Evolutionary conservation across 805 yeast genomes (phyloP).

Genomic region (Kluyveromyces aestuarii): DNA sequence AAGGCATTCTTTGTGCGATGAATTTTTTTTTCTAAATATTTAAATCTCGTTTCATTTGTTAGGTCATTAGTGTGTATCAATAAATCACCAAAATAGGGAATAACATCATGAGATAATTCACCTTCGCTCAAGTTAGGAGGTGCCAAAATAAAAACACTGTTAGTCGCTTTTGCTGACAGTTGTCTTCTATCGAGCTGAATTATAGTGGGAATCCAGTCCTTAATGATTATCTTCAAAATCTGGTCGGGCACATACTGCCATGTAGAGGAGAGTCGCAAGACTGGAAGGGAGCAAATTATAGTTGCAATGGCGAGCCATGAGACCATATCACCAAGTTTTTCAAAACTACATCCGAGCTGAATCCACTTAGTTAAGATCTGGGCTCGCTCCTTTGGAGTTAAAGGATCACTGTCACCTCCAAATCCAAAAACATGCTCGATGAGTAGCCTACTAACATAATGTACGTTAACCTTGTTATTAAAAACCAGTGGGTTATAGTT

Average conservation of each 20-base stretch:
- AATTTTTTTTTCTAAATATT: conserved; percentile 54
- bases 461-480: conserved; percentile 55
- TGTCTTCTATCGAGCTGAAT: conserved; percentile 78
- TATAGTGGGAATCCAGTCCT: conserved; percentile 89
- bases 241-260: conserved; percentile 67
- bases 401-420: conserved; percentile 18
- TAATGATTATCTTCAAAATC: conserved; percentile 49
- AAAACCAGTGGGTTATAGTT: conserved; percentile 68
- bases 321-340: conserved; percentile 82
- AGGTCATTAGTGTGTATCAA: conserved; percentile 35
- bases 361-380: conserved; percentile 73
- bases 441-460: conserved; percentile 66
- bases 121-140: conserved; percentile 78
- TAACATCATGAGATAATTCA: conserved; percentile 66
- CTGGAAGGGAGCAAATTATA: conserved; percentile 70
- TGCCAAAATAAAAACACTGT: conserved; percentile 58
- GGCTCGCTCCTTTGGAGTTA: conserved; percentile 40
- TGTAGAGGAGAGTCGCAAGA: conserved; percentile 59
- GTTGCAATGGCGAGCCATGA: conserved; percentile 90
- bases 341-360: conserved; percentile 66
- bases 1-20: conserved; percentile 64
- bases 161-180: conserved; percentile 46
- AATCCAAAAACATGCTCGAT: conserved; percentile 54
- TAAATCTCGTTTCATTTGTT: conserved; percentile 19
- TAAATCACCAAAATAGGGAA: conserved; percentile 88